phyloP scores from a whole-genome alignment of 1,284 basidiomycete genomes.

The Moniliophthora roreri region DNA sequence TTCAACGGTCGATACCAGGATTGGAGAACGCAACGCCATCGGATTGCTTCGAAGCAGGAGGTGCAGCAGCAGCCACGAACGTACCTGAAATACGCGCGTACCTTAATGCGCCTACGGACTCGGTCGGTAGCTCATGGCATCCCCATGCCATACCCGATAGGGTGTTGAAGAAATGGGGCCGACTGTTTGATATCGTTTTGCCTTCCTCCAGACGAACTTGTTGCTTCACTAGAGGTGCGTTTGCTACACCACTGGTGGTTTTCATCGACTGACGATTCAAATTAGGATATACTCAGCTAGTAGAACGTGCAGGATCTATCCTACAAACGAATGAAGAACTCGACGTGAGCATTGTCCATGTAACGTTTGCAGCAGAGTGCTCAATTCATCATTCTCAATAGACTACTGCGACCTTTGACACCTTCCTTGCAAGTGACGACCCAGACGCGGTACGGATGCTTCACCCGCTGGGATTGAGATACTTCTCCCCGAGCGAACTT shows the following conservation, averaged over 20 bases:
- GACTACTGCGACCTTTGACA: constrained; percentile 62
- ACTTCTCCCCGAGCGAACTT: constrained; percentile 71
- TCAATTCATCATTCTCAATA: constrained; percentile 26
- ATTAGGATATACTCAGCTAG: constrained; percentile 71
- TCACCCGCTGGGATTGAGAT: constrained; percentile 58
- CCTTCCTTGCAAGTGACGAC: constrained; percentile 48
- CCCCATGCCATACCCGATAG: constrained; percentile 52
- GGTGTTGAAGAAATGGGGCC: constrained; percentile 71
- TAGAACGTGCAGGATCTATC: constrained; percentile 74
- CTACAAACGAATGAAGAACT: constrained; percentile 66
- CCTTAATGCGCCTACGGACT: constrained; percentile 37
- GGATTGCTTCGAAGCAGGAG: not conserved
- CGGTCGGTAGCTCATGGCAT: constrained; percentile 17
- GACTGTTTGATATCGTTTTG: constrained; percentile 73
- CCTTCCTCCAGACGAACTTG: constrained; percentile 64
- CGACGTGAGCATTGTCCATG: constrained; percentile 46
- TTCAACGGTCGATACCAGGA: constrained; percentile 27
- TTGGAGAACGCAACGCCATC: not conserved
- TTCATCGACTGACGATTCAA: too few species aligned
- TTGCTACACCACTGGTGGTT: not conserved
- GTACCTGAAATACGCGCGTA: constrained; percentile 33
- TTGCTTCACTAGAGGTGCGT: constrained; percentile 74
- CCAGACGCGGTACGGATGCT: constrained; percentile 54
- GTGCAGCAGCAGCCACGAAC: not conserved
- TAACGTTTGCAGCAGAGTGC: constrained; percentile 52